Evolutionary conservation across 768 basidiomycete species (phyloP).

Genomic region (Crucibulum laeve): DNA sequence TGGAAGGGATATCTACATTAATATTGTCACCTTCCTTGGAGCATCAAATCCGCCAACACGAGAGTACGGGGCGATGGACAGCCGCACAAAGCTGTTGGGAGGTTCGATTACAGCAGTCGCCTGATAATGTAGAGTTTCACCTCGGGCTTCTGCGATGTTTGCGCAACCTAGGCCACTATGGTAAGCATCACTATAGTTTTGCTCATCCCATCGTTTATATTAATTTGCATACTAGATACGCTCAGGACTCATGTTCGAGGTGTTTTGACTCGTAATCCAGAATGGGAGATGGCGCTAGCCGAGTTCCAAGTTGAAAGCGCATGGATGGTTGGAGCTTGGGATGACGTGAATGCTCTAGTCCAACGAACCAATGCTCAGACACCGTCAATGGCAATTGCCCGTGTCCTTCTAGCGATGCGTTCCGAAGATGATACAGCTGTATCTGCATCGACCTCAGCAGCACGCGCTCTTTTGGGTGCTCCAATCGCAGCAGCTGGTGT

Average conservation of each 20-base stretch:
- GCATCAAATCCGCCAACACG: constrained; percentile 96
- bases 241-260: constrained; percentile 92
- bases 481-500: constrained; percentile 80
- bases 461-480: constrained; percentile 70
- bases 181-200: constrained; percentile 38
- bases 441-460: constrained; percentile 48
- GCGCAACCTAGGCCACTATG: constrained; percentile 94
- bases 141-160: constrained; percentile 87
- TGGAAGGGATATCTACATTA: constrained; percentile 93
- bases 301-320: constrained; percentile 91
- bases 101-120: constrained; percentile 83
- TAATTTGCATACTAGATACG: constrained; percentile 56
- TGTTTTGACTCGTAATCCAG: constrained; percentile 77
- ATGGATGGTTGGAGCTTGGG: constrained; percentile 96
- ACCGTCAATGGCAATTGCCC: constrained; percentile 69
- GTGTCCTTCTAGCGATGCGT: constrained; percentile 77
- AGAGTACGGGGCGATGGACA: constrained; percentile 96
- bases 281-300: constrained; percentile 74
- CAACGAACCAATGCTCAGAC: constrained; percentile 43
- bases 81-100: constrained; percentile 99
- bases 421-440: constrained; percentile 43
- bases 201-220: constrained; percentile 1
- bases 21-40: constrained; percentile 88
- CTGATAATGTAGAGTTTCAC: constrained; percentile 86
- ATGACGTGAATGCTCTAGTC: constrained; percentile 65